phyloP scores from a whole-genome alignment of 176 grass and related monocot species.

The Stipa capillata region DNA sequence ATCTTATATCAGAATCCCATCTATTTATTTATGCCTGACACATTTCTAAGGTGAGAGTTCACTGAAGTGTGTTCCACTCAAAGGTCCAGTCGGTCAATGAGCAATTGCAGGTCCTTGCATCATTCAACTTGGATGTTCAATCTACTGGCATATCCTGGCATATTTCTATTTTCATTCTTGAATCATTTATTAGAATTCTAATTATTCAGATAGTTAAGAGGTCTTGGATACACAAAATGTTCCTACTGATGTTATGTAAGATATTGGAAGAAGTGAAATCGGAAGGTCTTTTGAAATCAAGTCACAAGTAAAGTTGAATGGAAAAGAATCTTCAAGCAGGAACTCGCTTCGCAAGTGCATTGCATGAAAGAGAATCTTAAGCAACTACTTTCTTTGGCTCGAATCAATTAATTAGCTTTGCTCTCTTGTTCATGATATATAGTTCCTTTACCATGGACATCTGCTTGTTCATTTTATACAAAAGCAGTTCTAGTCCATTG shows the following conservation, averaged over 20 bases:
- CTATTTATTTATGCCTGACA: background rate
- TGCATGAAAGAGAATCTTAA: background rate
- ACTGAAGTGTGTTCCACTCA: background rate
- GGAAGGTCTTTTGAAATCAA: background rate
- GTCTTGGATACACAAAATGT: background rate
- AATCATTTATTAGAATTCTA: background rate
- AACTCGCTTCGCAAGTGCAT: background rate
- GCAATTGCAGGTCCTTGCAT: background rate
- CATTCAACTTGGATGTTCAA: background rate
- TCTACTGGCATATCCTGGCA: background rate
- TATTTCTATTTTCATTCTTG: background rate
- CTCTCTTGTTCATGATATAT: background rate
- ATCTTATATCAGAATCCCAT: background rate
- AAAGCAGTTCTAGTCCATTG: background rate
- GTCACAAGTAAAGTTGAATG: background rate
- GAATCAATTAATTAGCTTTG: background rate
- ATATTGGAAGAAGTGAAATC: background rate
- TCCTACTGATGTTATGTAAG: background rate
- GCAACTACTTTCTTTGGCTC: background rate
- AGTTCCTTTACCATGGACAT: background rate
- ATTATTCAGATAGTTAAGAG: background rate
- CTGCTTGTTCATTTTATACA: background rate
- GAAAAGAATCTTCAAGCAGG: background rate
- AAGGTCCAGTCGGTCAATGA: background rate
- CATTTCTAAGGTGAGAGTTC: background rate